Conservation (phyloP, 108 stramenopile genomes). For the Chaetoceros muelleri region DNA sequence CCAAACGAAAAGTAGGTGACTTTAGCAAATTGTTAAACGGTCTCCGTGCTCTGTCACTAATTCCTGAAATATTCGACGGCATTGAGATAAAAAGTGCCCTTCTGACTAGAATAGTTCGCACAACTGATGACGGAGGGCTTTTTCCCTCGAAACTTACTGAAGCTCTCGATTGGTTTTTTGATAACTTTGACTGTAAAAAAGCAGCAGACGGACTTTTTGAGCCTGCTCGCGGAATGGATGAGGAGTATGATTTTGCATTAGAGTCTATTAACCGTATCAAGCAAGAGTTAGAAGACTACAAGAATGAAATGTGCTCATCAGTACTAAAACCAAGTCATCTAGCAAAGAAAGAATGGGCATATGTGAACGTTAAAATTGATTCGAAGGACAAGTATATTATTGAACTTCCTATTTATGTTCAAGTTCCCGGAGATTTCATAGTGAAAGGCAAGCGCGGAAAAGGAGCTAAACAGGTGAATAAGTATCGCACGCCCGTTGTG, state of each 20-base stretch:
- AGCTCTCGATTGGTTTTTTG: conserved; percentile 80
- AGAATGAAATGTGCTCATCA: conserved; percentile 61
- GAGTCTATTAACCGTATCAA: conserved; percentile 62
- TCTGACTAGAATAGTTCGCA: conserved; percentile 57
- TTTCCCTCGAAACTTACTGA: conserved; percentile 77
- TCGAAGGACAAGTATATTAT: conserved; percentile 95
- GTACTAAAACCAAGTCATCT: conserved; percentile 30
- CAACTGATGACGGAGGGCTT: conserved; percentile 65
- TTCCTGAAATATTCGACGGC: conserved; percentile 74
- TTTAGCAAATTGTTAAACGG: conserved; percentile 74
- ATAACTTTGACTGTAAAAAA: conserved; percentile 85
- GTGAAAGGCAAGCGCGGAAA: conserved; percentile 83
- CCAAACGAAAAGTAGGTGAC: conserved; percentile 88
- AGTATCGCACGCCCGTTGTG: conserved; percentile 79
- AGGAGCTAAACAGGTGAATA: conserved; percentile 80
- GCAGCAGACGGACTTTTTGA: conserved; percentile 81
- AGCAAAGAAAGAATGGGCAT: conserved; percentile 58
- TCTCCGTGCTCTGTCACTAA: conserved; percentile 40
- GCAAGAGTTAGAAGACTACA: conserved; percentile 69
- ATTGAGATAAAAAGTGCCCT: conserved; percentile 51
- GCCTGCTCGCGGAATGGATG: conserved; percentile 81
- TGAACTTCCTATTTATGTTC: conserved; percentile 66
- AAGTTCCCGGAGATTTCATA: conserved; percentile 79
- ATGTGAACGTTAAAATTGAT: conserved; percentile 76
- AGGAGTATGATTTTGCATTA: conserved; percentile 86